Conservation (phyloP, 768 basidiomycete genomes). For the Chalciporus piperatus region DNA sequence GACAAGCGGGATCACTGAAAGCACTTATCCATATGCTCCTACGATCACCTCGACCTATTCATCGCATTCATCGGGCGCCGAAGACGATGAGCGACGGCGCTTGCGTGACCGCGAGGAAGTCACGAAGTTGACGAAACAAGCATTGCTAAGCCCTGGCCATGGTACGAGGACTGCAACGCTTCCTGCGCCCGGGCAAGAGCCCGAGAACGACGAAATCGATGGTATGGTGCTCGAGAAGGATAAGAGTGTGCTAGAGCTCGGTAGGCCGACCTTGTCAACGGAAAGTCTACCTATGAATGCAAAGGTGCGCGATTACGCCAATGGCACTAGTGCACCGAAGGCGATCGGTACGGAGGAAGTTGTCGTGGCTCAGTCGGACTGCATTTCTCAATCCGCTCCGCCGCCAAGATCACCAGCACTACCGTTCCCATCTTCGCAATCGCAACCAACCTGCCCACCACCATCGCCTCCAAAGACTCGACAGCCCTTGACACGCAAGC, state of each 20-base stretch:
- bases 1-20: constrained; percentile 27
- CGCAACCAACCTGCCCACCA: constrained; percentile 24
- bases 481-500: constrained; percentile 30
- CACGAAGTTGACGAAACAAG: constrained; percentile 18
- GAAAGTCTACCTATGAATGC: constrained; percentile 51
- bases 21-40: constrained; percentile 25
- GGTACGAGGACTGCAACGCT: constrained; percentile 33
- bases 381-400: not conserved
- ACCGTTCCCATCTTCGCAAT: constrained; percentile 16
- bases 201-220: not conserved
- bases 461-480: constrained; percentile 34
- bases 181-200: constrained; percentile 19
- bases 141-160: constrained; percentile 21
- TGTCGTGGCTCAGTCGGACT: constrained; percentile 3
- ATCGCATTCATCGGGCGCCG: constrained; percentile 18
- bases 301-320: constrained; percentile 3
- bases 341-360: not conserved
- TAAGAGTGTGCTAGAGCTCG: constrained; percentile 71
- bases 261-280: constrained; percentile 73
- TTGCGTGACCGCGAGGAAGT: constrained; percentile 16
- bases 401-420: constrained; percentile 5
- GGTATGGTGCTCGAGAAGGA: constrained; percentile 47
- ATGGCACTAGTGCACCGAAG: constrained; percentile 4
- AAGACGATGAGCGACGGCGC: constrained; percentile 21
- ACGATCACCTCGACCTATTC: constrained; percentile 19